Percentiles rank a stretch among this genome's conserved stretches.
Evolutionary conservation across 169 alveolate genomes (phyloP).

Genomic region (Cryptosporidium tyzzeri): DNA sequence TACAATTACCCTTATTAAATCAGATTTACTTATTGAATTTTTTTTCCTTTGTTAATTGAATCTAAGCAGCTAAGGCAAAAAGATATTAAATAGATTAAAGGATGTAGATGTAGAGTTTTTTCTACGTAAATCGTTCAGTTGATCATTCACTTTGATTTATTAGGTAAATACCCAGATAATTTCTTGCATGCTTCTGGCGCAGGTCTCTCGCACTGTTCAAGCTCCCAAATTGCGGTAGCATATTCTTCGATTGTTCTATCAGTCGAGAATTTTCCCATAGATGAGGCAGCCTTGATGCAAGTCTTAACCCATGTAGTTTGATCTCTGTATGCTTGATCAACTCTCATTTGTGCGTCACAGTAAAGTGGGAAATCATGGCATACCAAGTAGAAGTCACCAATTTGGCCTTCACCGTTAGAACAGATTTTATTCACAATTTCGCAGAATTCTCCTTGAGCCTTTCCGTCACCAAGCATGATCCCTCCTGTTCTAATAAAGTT

Average conservation of each 20-base stretch:
- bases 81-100: not conserved
- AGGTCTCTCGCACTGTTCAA: constrained; percentile 74
- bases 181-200: constrained; percentile 70
- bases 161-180: constrained; percentile 36
- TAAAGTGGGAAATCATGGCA: constrained; percentile 89
- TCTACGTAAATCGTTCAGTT: not conserved
- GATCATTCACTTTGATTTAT: constrained; percentile 6
- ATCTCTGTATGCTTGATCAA: constrained; percentile 88
- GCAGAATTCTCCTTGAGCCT: constrained; percentile 79
- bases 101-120: not conserved
- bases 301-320: constrained; percentile 86
- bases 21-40: not conserved
- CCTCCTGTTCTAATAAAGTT: constrained; percentile 88
- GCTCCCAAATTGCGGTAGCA: constrained; percentile 89
- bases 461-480: constrained; percentile 79
- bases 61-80: constrained; percentile 8
- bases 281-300: constrained; percentile 88
- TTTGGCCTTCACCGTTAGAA: constrained; percentile 83
- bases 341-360: constrained; percentile 87
- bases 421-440: constrained; percentile 78
- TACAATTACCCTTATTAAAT: not conserved
- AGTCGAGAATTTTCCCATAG: constrained; percentile 91
- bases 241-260: constrained; percentile 92
- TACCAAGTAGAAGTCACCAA: constrained; percentile 87
- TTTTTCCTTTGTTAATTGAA: not conserved